Percentiles rank a stretch among this genome's conserved stretches.
Evolutionary conservation across 148 eudicot genomes (phyloP).

Genomic region (Amaranthus cruentus): DNA sequence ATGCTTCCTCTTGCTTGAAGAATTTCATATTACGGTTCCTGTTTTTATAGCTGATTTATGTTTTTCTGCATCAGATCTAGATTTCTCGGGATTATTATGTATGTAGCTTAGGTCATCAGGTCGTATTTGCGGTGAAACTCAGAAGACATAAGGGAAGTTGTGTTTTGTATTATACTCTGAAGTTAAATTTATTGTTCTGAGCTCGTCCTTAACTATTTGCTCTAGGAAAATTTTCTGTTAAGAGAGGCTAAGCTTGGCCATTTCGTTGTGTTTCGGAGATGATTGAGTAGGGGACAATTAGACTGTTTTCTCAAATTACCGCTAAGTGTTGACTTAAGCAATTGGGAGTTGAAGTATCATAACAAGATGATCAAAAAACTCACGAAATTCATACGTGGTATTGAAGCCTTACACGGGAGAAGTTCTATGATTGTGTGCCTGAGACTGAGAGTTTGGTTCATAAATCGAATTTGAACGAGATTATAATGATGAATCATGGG

Average conservation of each 20-base stretch:
- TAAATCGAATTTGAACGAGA: too few species aligned
- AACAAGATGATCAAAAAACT: too few species aligned
- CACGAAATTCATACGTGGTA: too few species aligned
- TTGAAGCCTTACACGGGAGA: too few species aligned
- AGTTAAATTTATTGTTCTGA: not conserved
- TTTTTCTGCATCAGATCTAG: not conserved
- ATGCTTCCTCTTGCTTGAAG: not conserved
- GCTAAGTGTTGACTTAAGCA: not conserved
- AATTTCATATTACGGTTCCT: constrained; percentile 1
- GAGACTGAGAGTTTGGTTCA: too few species aligned
- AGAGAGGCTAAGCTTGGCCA: not conserved
- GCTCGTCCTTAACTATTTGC: not conserved
- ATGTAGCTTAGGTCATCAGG: not conserved
- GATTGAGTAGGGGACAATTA: not conserved
- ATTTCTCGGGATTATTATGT: not conserved
- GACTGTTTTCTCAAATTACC: not conserved
- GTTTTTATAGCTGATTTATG: not conserved
- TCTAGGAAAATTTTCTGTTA: not conserved
- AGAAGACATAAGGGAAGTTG: not conserved
- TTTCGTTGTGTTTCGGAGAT: not conserved
- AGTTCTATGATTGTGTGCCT: too few species aligned
- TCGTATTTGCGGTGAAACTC: not conserved
- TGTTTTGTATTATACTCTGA: not conserved
- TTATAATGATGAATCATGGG: too few species aligned
- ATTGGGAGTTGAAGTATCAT: not conserved